Conservation (phyloP, 2,329 filamentous ascomycete genomes). For the Lachnellula cervina region DNA sequence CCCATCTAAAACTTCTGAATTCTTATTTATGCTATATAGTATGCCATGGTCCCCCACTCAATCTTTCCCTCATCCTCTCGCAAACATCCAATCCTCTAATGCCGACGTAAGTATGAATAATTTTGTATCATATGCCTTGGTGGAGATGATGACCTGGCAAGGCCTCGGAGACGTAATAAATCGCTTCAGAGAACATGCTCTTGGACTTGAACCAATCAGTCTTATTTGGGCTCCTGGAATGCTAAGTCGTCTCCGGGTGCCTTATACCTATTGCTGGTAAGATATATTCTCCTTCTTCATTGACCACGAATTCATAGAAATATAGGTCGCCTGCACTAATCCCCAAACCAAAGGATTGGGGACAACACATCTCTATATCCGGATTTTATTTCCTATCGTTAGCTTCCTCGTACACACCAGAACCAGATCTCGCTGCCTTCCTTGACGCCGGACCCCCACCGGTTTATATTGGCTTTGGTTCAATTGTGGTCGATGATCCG, state of each 20-base stretch:
- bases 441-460: conserved; percentile 65
- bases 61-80: conserved; percentile 64
- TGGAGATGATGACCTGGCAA: conserved; percentile 72
- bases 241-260: conserved; percentile 68
- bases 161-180: conserved; percentile 87
- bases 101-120: conserved; percentile 60
- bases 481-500: conserved; percentile 75
- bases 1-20: neutral
- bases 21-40: conserved; percentile 13
- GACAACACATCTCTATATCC: conserved; percentile 62
- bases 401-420: conserved; percentile 61
- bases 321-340: conserved; percentile 65
- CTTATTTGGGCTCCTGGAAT: conserved; percentile 79
- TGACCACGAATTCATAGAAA: neutral
- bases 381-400: conserved; percentile 74
- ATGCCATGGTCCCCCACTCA: conserved; percentile 72
- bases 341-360: conserved; percentile 76
- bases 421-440: conserved; percentile 60
- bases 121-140: conserved; percentile 62
- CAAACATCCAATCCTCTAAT: conserved; percentile 61
- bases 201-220: conserved; percentile 73
- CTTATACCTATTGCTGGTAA: conserved; percentile 85
- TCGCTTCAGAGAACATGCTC: conserved; percentile 67
- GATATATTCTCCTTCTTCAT: neutral
- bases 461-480: conserved; percentile 79